phyloP scores from a whole-genome alignment of 1,139 yeast genomes.

The Suzukiozyma palmioleophila region DNA sequence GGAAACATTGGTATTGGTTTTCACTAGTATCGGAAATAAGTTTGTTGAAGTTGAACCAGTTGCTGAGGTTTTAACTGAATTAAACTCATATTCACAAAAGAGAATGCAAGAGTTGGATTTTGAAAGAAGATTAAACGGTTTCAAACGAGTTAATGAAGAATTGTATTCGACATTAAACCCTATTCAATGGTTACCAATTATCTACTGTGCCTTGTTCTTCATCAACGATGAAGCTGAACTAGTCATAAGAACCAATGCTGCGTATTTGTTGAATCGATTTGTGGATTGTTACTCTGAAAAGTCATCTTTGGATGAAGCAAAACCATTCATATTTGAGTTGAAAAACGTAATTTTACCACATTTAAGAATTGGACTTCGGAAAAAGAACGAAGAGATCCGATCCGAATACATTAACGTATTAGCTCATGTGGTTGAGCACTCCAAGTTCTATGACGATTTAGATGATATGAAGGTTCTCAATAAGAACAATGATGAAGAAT shows the following conservation, averaged over 20 bases:
- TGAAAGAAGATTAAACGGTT: constrained; percentile 68
- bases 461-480: constrained; percentile 66
- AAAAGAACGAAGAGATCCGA: constrained; percentile 57
- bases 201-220: constrained; percentile 64
- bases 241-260: constrained; percentile 76
- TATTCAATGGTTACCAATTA: constrained; percentile 75
- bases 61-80: constrained; percentile 50
- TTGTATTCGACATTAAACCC: constrained; percentile 41
- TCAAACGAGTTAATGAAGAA: constrained; percentile 57
- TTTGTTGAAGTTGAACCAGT: constrained; percentile 42
- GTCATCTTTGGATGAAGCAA: constrained; percentile 28
- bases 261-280: constrained; percentile 60
- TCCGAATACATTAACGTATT: constrained; percentile 66
- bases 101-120: constrained; percentile 77
- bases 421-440: constrained; percentile 54
- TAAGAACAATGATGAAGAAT: constrained; percentile 71
- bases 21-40: constrained; percentile 54
- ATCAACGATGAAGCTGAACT: constrained; percentile 78
- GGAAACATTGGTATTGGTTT: constrained; percentile 53
- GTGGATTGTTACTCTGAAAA: constrained; percentile 52
- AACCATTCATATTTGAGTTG: constrained; percentile 39
- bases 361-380: constrained; percentile 65
- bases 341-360: constrained; percentile 61
- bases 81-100: constrained; percentile 64
- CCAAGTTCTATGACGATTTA: constrained; percentile 50